Percentiles rank a stretch among this genome's conserved stretches.
phyloP scores from a whole-genome alignment of 2,329 filamentous ascomycete species.

The Hypoxylon sp. region DNA sequence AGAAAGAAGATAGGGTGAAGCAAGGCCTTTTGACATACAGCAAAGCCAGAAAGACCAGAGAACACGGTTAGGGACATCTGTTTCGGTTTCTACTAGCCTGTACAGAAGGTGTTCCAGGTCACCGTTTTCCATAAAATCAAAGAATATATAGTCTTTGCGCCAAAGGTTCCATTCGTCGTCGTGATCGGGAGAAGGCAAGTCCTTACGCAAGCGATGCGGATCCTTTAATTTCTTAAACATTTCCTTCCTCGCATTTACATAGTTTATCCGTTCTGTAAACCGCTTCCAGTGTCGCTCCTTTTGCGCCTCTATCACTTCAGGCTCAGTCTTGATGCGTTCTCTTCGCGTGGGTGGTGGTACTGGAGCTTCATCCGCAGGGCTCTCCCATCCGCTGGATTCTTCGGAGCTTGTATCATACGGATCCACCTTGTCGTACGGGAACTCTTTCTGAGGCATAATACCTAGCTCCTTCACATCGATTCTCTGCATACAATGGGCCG shows the following conservation, averaged over 20 bases:
- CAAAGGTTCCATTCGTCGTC: background rate
- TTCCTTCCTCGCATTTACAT: background rate
- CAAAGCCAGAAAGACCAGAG: conserved; percentile 50
- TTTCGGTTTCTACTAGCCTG: background rate
- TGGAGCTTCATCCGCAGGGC: conserved; percentile 12
- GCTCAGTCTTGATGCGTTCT: background rate
- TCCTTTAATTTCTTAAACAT: background rate
- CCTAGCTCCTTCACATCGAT: conserved; percentile 6
- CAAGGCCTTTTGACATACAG: conserved; percentile 34
- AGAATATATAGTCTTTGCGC: conserved; percentile 33
- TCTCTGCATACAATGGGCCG: conserved; percentile 44
- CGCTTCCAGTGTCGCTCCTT: background rate
- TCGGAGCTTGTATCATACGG: conserved; percentile 27
- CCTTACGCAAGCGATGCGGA: background rate
- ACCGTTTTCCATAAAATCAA: conserved; percentile 39
- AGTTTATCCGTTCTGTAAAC: background rate
- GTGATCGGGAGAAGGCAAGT: background rate
- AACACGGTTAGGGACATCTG: conserved; percentile 32
- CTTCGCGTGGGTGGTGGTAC: background rate
- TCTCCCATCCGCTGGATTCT: conserved; percentile 36
- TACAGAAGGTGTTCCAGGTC: conserved; percentile 34
- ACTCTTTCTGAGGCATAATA: background rate
- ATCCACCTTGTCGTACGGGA: background rate
- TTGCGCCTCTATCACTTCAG: background rate
- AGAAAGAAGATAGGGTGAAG: background rate